These are phyloP conservation scores for Colletotrichum musicola DNA, from an alignment of 2,329 filamentous ascomycete genomes.

Conservation along the genomic window DNA sequence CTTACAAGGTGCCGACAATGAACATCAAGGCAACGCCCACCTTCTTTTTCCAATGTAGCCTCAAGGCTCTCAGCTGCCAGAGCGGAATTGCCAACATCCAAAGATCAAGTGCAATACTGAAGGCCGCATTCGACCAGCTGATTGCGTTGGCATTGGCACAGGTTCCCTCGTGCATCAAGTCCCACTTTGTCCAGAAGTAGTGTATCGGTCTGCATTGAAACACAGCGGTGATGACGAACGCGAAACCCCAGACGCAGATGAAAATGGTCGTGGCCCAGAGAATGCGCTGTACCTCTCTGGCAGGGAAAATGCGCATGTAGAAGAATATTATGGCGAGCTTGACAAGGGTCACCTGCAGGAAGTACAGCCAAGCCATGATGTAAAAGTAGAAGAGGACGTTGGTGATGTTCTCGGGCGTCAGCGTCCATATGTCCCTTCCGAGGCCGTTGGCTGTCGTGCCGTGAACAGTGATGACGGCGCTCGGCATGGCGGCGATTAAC, in stretches of 20 bases:
- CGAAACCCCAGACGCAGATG: constrained; percentile 50
- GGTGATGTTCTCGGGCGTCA: constrained; percentile 54
- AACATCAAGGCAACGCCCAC: constrained; percentile 59
- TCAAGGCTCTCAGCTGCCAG: constrained; percentile 52
- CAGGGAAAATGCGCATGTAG: constrained; percentile 64
- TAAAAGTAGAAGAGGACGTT: constrained; percentile 55
- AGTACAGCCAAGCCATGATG: constrained; percentile 56
- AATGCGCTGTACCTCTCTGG: constrained; percentile 47
- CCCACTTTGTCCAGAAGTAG: constrained; percentile 66
- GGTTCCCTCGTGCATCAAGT: constrained; percentile 55
- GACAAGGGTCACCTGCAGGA: constrained; percentile 55
- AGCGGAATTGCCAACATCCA: constrained; percentile 62
- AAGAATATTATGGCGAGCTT: constrained; percentile 64
- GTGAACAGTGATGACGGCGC: constrained; percentile 46
- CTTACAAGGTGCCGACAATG: constrained; percentile 54
- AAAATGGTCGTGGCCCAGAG: constrained; percentile 54
- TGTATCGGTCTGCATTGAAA: constrained; percentile 62
- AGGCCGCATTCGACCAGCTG: constrained; percentile 60
- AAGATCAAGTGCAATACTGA: constrained; percentile 62
- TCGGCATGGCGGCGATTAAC: constrained; percentile 45
- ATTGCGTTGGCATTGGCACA: constrained; percentile 61
- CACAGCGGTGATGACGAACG: constrained; percentile 54
- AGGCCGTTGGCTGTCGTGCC: constrained; percentile 52
- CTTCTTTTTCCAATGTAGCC: constrained; percentile 59
- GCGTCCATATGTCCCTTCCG: constrained; percentile 60